Conservation (phyloP, 495 filamentous ascomycete genomes). For the Usnea hakonensis region DNA sequence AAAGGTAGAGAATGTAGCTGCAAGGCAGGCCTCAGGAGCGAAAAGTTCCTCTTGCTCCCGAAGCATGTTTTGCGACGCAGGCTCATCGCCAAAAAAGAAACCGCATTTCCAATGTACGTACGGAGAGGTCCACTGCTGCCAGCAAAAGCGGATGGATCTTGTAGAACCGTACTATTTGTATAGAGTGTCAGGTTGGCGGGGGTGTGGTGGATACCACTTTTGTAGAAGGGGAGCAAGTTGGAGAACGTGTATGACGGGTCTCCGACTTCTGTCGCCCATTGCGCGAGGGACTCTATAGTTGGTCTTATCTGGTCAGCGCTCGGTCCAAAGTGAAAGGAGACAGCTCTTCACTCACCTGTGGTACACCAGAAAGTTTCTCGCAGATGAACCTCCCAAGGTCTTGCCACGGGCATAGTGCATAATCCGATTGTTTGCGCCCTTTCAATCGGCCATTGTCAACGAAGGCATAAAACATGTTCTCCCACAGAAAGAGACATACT, state of each 20-base stretch:
- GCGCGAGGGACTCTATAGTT: slow-evolving; percentile 33
- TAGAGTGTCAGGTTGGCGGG: slow-evolving; percentile 22
- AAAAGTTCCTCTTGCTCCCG: too few relatives aligned
- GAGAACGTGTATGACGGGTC: slow-evolving; percentile 38
- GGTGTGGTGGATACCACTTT: slow-evolving; percentile 31
- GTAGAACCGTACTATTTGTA: slow-evolving; percentile 28
- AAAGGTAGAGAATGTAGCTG: slow-evolving; percentile 35
- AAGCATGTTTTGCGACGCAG: too few relatives aligned
- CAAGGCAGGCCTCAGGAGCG: too few relatives aligned
- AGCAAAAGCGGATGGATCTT: slow-evolving; percentile 23
- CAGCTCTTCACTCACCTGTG: slow-evolving; percentile 18
- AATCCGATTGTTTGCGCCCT: slow-evolving; percentile 11
- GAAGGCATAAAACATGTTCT: background rate
- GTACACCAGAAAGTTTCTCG: slow-evolving; percentile 47
- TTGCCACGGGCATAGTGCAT: slow-evolving; percentile 39
- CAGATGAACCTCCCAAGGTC: slow-evolving; percentile 39
- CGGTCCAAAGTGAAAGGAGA: background rate
- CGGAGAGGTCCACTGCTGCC: slow-evolving; percentile 28
- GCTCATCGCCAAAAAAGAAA: too few relatives aligned
- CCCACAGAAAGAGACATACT: slow-evolving; percentile 16
- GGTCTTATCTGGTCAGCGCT: slow-evolving; percentile 24
- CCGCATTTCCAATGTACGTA: too few relatives aligned
- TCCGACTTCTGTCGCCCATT: slow-evolving; percentile 41
- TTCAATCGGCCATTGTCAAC: background rate
- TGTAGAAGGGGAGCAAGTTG: slow-evolving; percentile 36